phyloP scores from a whole-genome alignment of 441 rosid genomes.

The Rhodomyrtus psidioides region DNA sequence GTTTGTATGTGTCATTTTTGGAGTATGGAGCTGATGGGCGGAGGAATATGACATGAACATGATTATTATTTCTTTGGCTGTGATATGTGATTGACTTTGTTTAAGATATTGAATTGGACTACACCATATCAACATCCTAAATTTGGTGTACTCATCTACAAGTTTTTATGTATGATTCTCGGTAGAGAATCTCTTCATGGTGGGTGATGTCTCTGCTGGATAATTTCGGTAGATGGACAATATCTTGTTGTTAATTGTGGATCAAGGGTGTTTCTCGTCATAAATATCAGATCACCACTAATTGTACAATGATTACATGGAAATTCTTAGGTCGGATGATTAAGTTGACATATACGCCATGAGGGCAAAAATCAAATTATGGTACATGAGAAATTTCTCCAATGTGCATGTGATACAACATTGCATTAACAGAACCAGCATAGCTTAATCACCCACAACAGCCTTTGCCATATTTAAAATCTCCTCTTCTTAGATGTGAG shows the following conservation, averaged over 20 bases:
- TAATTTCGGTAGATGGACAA: background rate
- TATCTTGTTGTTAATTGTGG: background rate
- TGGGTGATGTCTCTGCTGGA: background rate
- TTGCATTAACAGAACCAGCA: background rate
- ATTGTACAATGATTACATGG: background rate
- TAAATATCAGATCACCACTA: background rate
- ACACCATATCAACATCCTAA: background rate
- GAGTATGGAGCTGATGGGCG: background rate
- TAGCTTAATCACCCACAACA: background rate
- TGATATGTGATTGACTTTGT: background rate
- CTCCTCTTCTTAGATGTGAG: background rate
- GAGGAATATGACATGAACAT: background rate
- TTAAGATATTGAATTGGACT: background rate
- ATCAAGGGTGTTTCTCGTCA: background rate
- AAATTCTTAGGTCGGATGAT: background rate
- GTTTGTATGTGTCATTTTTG: background rate
- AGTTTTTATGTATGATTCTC: background rate
- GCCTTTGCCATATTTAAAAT: background rate
- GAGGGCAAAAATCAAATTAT: background rate
- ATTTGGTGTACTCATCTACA: background rate
- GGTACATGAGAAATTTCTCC: background rate
- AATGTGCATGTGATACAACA: background rate
- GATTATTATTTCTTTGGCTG: background rate
- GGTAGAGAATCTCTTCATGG: background rate
- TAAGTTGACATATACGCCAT: background rate